Evolutionary conservation across 306 rosid genomes (phyloP).

Genomic region (Pyrus pyrifolia): DNA sequence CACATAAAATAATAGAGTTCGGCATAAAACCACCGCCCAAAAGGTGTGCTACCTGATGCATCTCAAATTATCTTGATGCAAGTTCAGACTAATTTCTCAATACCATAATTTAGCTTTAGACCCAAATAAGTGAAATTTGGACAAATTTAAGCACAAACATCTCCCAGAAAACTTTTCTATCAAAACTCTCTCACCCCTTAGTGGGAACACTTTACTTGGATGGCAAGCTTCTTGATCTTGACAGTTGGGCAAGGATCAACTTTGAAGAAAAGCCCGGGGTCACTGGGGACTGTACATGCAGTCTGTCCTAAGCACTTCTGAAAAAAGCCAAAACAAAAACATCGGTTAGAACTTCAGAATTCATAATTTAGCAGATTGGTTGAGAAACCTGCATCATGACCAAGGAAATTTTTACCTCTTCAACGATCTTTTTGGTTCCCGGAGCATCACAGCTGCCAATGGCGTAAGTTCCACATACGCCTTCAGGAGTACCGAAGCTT

Average conservation of each 20-base stretch:
- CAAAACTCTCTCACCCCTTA: neutral
- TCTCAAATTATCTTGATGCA: too few species aligned
- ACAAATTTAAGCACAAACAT: neutral
- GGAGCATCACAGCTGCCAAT: slow-evolving; percentile 41
- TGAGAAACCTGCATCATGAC: neutral
- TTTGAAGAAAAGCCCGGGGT: slow-evolving; percentile 20
- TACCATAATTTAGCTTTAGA: too few species aligned
- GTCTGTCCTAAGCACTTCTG: slow-evolving; percentile 57
- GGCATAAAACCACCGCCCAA: too few species aligned
- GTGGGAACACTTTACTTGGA: slow-evolving; percentile 46
- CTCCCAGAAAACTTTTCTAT: neutral
- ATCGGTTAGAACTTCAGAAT: neutral
- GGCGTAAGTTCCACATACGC: slow-evolving; percentile 43
- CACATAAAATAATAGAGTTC: too few species aligned
- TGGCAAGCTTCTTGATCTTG: slow-evolving; percentile 39
- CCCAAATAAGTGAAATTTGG: too few species aligned
- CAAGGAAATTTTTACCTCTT: slow-evolving; percentile 24
- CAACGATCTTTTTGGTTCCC: slow-evolving; percentile 27
- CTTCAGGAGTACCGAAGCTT: slow-evolving; percentile 66
- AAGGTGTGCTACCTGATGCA: too few species aligned
- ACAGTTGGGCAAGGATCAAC: slow-evolving; percentile 33
- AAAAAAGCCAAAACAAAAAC: slow-evolving; percentile 5
- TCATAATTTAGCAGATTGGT: neutral
- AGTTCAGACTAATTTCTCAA: too few species aligned
- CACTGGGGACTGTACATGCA: slow-evolving; percentile 37